phyloP scores from a whole-genome alignment of 2,329 filamentous ascomycete genomes.

The Penicillium hesseltinei region DNA sequence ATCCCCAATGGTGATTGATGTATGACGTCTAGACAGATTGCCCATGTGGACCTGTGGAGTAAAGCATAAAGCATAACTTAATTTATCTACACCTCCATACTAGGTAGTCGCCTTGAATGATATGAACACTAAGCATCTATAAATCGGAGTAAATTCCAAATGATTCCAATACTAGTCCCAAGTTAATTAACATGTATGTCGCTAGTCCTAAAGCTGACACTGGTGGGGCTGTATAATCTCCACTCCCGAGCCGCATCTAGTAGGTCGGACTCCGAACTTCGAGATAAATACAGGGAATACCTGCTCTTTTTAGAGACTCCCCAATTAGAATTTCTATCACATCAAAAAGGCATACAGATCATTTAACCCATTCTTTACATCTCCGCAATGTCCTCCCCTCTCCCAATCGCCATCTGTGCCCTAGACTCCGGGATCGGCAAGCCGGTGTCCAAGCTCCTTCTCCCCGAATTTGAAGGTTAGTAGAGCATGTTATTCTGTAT shows the following conservation, averaged over 20 bases:
- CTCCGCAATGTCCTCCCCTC: slow-evolving; percentile 10
- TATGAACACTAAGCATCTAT: background rate
- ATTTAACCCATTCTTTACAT: background rate
- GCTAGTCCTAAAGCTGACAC: background rate
- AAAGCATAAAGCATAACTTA: background rate
- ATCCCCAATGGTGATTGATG: background rate
- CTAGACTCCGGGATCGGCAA: slow-evolving; percentile 14
- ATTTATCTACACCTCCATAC: background rate
- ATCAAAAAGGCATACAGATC: too few relatives aligned
- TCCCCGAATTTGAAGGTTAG: slow-evolving; percentile 23
- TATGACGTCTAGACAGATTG: background rate
- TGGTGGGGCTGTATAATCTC: background rate
- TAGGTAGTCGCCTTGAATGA: background rate
- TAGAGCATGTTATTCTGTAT: background rate
- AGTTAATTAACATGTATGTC: background rate
- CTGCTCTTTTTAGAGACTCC: background rate
- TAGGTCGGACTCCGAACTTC: slow-evolving; percentile 3
- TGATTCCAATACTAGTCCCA: background rate
- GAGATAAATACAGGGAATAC: background rate
- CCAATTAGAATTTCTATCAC: background rate
- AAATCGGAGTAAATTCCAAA: background rate
- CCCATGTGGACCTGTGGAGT: background rate
- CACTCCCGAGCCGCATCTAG: slow-evolving; percentile 1
- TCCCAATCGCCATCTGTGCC: slow-evolving; percentile 22
- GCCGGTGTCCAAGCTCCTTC: slow-evolving; percentile 16